Percentiles rank a stretch among this genome's conserved stretches.
These are phyloP conservation scores for Backusella circina DNA, from an alignment of 192 early-diverging fungal genomes.

Conservation along the genomic window DNA sequence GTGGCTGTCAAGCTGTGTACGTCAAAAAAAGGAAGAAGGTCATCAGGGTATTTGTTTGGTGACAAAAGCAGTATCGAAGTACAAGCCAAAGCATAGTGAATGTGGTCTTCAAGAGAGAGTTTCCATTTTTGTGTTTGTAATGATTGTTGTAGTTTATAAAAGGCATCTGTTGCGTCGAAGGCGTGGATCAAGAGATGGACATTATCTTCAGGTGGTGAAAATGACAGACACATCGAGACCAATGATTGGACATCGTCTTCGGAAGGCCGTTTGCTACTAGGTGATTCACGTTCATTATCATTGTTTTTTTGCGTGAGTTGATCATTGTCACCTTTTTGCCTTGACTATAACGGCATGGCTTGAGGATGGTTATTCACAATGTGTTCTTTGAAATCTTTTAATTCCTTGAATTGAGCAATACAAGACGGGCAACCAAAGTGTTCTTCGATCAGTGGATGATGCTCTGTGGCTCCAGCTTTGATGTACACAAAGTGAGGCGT, in stretches of 20 bases:
- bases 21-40: conserved; percentile 3
- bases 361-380: not conserved
- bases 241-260: not conserved
- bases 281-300: not conserved
- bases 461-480: not conserved
- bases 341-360: not conserved
- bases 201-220: not conserved
- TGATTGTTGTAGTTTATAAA: conserved; percentile 14
- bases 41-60: conserved; percentile 1
- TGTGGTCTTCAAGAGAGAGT: conserved; percentile 16
- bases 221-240: not conserved
- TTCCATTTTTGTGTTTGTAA: conserved; percentile 10
- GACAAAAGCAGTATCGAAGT: conserved; percentile 6
- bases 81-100: conserved; percentile 1
- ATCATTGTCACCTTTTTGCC: not conserved
- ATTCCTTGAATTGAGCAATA: not conserved
- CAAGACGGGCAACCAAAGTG: conserved; percentile 15
- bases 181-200: not conserved
- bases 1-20: not conserved
- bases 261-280: not conserved
- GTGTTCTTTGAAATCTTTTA: conserved; percentile 8
- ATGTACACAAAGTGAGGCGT: not conserved
- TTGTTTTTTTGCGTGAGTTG: not conserved
- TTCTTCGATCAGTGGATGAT: not conserved
- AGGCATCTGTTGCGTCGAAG: not conserved